Conservation (phyloP, 2,329 filamentous ascomycete species). For the Exophiala sp. region DNA sequence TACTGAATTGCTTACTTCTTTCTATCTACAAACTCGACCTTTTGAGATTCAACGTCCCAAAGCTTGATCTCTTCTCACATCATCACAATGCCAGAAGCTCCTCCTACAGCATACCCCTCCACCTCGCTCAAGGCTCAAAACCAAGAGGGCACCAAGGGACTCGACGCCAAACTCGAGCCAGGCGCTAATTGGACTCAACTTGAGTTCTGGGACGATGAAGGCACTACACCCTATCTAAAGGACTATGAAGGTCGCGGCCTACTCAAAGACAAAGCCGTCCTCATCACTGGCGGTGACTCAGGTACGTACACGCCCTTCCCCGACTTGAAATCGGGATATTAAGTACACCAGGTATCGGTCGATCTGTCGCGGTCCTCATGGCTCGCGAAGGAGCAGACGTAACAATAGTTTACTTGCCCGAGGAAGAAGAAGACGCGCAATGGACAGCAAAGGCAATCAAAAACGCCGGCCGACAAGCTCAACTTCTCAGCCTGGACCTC, state of each 20-base stretch:
- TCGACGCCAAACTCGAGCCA: slow-evolving; percentile 21
- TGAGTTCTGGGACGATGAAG: slow-evolving; percentile 26
- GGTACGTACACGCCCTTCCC: background rate
- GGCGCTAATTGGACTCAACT: slow-evolving; percentile 23
- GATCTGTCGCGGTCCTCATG: slow-evolving; percentile 54
- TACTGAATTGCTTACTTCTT: too few relatives aligned
- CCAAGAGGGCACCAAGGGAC: slow-evolving; percentile 21
- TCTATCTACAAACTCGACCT: too few relatives aligned
- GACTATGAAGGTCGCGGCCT: slow-evolving; percentile 49
- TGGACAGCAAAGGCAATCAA: slow-evolving; percentile 53
- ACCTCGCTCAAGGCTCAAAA: slow-evolving; percentile 16
- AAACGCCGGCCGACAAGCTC: slow-evolving; percentile 47
- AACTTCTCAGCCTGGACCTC: slow-evolving; percentile 49
- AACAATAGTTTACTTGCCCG: slow-evolving; percentile 54
- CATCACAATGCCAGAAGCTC: slow-evolving; percentile 8
- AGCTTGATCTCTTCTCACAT: background rate
- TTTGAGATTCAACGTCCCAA: too few relatives aligned
- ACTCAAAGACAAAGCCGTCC: slow-evolving; percentile 48
- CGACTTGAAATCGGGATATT: background rate
- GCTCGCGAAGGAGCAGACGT: slow-evolving; percentile 58
- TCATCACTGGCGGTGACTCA: slow-evolving; percentile 57
- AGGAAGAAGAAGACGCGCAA: slow-evolving; percentile 56
- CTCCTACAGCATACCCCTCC: slow-evolving; percentile 20
- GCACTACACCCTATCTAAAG: slow-evolving; percentile 17
- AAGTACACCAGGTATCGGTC: slow-evolving; percentile 45